Percentiles rank a stretch among this genome's conserved stretches.
phyloP scores from a whole-genome alignment of 441 rosid genomes.

The Eutrema salsugineum region DNA sequence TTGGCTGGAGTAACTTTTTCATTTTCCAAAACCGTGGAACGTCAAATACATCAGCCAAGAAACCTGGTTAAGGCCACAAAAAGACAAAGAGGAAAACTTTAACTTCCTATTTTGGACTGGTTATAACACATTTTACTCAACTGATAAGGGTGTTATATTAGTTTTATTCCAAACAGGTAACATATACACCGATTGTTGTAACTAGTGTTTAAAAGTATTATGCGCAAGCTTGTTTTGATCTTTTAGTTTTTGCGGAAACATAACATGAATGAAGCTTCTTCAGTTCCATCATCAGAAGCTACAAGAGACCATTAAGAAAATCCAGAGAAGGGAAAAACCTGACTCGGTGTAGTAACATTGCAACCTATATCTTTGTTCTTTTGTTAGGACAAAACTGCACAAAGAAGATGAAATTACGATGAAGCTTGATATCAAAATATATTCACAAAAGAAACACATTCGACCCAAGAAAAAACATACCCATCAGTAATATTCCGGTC shows the following conservation, averaged over 20 bases:
- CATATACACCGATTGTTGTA: not conserved
- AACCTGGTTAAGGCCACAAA: conserved; percentile 44
- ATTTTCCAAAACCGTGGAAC: conserved; percentile 66
- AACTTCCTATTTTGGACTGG: not conserved
- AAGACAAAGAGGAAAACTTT: not conserved
- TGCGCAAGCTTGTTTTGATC: not conserved
- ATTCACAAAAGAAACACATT: not conserved
- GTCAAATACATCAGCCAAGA: conserved; percentile 43
- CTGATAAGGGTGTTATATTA: not conserved
- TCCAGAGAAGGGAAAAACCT: conserved; percentile 41
- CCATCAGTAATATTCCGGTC: conserved; percentile 38
- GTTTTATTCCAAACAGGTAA: not conserved
- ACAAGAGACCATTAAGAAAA: not conserved
- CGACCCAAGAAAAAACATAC: conserved; percentile 27
- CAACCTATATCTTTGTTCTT: conserved; percentile 59
- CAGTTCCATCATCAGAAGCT: not conserved
- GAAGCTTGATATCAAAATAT: not conserved
- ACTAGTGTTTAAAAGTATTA: not conserved
- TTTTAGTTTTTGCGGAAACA: not conserved
- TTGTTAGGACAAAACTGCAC: conserved; percentile 56
- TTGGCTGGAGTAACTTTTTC: conserved; percentile 56
- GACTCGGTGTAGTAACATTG: conserved; percentile 64
- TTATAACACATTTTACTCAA: conserved; percentile 6
- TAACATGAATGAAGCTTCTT: not conserved
- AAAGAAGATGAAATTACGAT: not conserved